Base-by-base conservation (phyloP, 83 land plant genomes). In the Thuja plicata region DNA sequence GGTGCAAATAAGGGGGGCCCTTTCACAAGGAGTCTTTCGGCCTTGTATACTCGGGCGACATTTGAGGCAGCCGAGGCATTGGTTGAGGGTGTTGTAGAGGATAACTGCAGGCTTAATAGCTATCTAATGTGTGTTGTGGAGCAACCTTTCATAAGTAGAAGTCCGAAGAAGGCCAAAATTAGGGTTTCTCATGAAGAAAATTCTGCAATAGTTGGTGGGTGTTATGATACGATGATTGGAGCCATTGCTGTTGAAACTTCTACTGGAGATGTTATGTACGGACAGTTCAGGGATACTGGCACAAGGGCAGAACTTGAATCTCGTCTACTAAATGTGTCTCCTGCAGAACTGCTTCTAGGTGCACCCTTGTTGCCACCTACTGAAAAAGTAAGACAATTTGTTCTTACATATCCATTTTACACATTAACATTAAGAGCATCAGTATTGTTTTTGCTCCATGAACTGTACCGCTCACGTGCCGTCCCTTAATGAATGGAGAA, bases 121-220 rank as follows among this genome's bases (percentile, higher is more conserved):
- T 97, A 96, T 88, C 90, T 98, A 88, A 87, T 95, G 89, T 98
- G 99, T 91, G 94, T 96, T 32, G 99, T 94, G 78, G 99, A 98
- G 87, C 77, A 90, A 83, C 85, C 85, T 0, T 46, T 83, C 35
- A 83, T 83, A 16, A 32, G 55, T 83, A 83, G 52, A 46, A 83
- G 85, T 48, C 55, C 85, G 34, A 83, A 81, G 60, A 84, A 86
- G 46, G 0, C 62, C 84, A 91, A 87, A 87, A 90, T 24, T 32
- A 89, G 88, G 30, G 57, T 15, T 62, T 66, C 38, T 37, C 76
- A 78, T 86, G 81, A 83, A 66, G 71, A 43, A 54, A 94, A 91
- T 52, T 83, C 74, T 84, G 87, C 54, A 78, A 43, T 82, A 13
- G 87, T 55, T 57, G 84, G 92, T 86, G 89, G 95, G 27, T 70